These are phyloP conservation scores for Calonectria henricotiae DNA, from an alignment of 2,329 filamentous ascomycete species.

Conservation along the genomic window DNA sequence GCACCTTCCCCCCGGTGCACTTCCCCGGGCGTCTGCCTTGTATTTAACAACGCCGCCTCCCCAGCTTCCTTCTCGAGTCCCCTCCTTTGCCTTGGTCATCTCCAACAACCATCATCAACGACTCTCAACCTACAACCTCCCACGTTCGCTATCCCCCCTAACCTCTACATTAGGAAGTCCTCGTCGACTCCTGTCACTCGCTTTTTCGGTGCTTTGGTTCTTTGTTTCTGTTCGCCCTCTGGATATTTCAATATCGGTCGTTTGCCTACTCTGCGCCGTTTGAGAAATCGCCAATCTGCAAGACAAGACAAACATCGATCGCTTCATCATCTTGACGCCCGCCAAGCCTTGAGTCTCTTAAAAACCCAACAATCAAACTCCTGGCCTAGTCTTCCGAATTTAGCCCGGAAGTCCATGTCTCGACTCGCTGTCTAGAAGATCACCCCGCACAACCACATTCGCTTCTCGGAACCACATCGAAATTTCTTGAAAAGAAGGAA, in stretches of 20 bases:
- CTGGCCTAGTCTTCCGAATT: constrained; percentile 40
- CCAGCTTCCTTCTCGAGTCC: constrained; percentile 50
- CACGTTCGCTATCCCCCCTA: constrained; percentile 68
- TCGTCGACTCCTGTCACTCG: constrained; percentile 84
- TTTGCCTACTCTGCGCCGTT: constrained; percentile 41
- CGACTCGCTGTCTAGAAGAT: constrained; percentile 46
- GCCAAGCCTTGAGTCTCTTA: constrained; percentile 32
- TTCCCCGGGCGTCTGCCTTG: constrained; percentile 48
- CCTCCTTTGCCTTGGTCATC: constrained; percentile 52
- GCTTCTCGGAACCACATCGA: constrained; percentile 51
- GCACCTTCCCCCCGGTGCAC: constrained; percentile 40
- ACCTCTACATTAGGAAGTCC: constrained; percentile 75
- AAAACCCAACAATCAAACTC: constrained; percentile 39
- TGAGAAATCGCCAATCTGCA: constrained; percentile 45
- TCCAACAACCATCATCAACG: constrained; percentile 50
- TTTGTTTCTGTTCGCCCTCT: constrained; percentile 59
- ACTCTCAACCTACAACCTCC: constrained; percentile 50
- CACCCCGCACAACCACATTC: constrained; percentile 55
- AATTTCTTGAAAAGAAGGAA: constrained; percentile 39
- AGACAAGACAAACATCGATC: constrained; percentile 44
- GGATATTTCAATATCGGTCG: constrained; percentile 43
- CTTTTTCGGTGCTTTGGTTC: constrained; percentile 70
- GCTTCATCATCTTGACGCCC: constrained; percentile 38
- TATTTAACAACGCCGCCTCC: constrained; percentile 55
- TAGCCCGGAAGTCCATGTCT: constrained; percentile 39